Evolutionary conservation across 176 grass and related monocot species (phyloP).

Genomic region (Triticum timopheevii): DNA sequence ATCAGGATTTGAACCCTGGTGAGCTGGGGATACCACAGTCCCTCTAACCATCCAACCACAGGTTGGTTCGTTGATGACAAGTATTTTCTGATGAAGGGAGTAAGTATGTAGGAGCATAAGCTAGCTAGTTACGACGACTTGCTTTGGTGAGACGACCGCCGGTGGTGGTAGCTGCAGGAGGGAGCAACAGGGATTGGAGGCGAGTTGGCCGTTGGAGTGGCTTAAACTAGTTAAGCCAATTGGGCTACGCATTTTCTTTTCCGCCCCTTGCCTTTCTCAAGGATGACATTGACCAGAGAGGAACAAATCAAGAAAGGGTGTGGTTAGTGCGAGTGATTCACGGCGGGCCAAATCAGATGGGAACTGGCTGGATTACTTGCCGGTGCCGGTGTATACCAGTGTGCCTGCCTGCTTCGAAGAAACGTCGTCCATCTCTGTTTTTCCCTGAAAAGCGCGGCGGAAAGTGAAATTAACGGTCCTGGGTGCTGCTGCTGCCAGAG

Average conservation of each 20-base stretch:
- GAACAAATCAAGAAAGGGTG: not conserved
- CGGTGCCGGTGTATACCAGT: not conserved
- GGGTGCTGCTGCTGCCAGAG: not conserved
- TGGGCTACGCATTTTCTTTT: not conserved
- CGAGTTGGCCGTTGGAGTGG: not conserved
- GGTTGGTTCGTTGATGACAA: too few species aligned
- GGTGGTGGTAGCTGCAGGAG: not conserved
- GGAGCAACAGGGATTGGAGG: conserved; percentile 3
- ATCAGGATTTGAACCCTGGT: too few species aligned
- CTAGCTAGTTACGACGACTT: not conserved
- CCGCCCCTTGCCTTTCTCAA: not conserved
- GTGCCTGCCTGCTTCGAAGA: not conserved
- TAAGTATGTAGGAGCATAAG: too few species aligned
- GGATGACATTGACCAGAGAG: conserved; percentile 27
- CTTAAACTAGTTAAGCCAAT: not conserved
- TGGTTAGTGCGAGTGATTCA: conserved; percentile 18
- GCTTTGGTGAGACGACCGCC: not conserved
- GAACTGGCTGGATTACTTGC: not conserved
- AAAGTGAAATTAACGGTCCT: not conserved
- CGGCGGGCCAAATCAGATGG: conserved; percentile 23
- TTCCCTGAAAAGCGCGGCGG: not conserved
- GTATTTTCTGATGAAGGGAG: too few species aligned
- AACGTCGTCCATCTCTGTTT: not conserved
- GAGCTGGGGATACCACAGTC: too few species aligned
- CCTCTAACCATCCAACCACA: too few species aligned